Evolutionary conservation across 495 filamentous ascomycete species (phyloP).

Genomic region (Penicillium paradoxum): DNA sequence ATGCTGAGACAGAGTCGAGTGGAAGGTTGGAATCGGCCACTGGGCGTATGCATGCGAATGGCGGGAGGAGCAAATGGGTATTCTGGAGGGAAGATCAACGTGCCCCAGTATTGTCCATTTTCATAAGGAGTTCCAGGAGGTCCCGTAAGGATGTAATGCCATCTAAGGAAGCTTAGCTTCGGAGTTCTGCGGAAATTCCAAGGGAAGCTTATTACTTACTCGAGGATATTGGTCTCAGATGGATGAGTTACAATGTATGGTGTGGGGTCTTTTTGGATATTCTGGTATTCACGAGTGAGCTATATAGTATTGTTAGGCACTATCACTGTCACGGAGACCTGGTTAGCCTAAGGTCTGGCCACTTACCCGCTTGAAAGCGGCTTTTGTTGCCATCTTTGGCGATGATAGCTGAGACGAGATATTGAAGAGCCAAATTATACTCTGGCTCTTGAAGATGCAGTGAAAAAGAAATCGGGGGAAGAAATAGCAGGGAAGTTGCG

Average conservation of each 20-base stretch:
- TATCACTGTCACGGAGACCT: neutral
- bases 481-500: neutral
- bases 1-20: conserved; percentile 92
- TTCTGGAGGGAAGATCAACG: conserved; percentile 88
- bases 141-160: conserved; percentile 97
- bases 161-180: conserved; percentile 47
- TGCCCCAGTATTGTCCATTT: conserved; percentile 97
- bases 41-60: conserved; percentile 98
- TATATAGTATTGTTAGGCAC: conserved; percentile 30
- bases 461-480: neutral
- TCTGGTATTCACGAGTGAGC: conserved; percentile 92
- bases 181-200: neutral
- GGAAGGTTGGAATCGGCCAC: conserved; percentile 88
- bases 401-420: neutral
- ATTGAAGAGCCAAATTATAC: neutral
- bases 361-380: conserved; percentile 78
- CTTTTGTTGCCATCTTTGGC: conserved; percentile 67
- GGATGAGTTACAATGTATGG: conserved; percentile 93
- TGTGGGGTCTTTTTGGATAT: conserved; percentile 84
- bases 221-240: conserved; percentile 90
- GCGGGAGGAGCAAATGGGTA: conserved; percentile 97
- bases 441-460: neutral
- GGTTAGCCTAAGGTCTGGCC: conserved; percentile 1
- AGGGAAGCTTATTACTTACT: conserved; percentile 47
- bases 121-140: conserved; percentile 94